Base-by-base conservation (phyloP, 75 land plant species). In the Cupressus sempervirens region DNA sequence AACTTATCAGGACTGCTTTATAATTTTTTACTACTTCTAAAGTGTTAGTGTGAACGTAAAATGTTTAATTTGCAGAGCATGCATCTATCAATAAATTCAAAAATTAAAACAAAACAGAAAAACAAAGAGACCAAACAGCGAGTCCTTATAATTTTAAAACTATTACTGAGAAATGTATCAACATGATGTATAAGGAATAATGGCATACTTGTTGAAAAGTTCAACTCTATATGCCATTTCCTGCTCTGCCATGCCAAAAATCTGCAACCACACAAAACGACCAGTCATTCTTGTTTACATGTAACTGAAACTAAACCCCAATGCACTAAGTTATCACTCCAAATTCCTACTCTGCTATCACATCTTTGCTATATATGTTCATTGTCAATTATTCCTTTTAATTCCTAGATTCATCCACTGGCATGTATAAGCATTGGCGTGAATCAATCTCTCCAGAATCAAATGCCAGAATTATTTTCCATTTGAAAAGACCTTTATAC, bases 221-320 rank as follows among this genome's bases (percentile, higher is more conserved):
- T 89, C 90, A 35, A 89, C 90, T 85, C 90, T 81, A 43, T 88
- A 89, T 67, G 88, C 90, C 90, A 89, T 88, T 79, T 89, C 90
- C 65, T 89, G 90, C 77, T 89, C 90, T 65, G 90, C 90, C 90
- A 89, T 89, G 40, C 90, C 86, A 81, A 89, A 76, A 41, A 89
- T 82, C 90, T 89, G 90, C 83, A 82, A 52, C 54, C 46, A 43
- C 10, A 41, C 12, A 23, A 79, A 79, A 79, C 8, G 10, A n/a
- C 81, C 46, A 23, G 40, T 79, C 48, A 45, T 79, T 41, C 50
- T 79, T 40, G 9, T 43, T 18, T 43, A 79, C 30, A 79, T 23
- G 29, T 32, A 45, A 45, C 11, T 10, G 4, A 26, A 79, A 79
- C 35, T 70, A 30, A 29, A 70, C 4, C 74, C 74, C 32, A 11